phyloP scores from a whole-genome alignment of 2,329 filamentous ascomycete species.

The Aspergillus sp. region DNA sequence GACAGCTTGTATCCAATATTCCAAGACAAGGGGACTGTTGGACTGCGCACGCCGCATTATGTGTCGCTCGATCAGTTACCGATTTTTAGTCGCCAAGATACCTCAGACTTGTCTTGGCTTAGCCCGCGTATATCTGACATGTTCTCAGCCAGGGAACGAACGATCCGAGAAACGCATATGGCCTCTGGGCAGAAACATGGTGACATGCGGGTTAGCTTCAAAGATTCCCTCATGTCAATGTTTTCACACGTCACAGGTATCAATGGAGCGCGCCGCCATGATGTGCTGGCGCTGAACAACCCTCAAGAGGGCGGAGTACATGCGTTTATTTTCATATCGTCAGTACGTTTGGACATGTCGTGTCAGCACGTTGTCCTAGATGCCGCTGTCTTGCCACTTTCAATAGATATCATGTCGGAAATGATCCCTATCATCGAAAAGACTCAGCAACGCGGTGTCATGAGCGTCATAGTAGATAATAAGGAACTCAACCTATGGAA shows the following conservation, averaged over 20 bases:
- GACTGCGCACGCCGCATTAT: neutral
- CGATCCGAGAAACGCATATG: neutral
- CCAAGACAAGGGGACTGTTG: neutral
- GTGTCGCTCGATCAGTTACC: neutral
- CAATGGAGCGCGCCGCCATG: neutral
- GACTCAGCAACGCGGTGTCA: neutral
- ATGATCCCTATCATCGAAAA: neutral
- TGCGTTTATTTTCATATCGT: constrained; percentile 1
- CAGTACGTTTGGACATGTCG: neutral
- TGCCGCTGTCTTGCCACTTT: neutral
- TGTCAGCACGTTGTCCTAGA: constrained; percentile 1
- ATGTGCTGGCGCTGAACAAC: neutral
- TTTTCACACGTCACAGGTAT: neutral
- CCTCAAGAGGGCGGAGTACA: neutral
- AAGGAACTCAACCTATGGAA: neutral
- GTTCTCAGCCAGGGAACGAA: neutral
- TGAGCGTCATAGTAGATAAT: neutral
- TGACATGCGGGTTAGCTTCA: neutral
- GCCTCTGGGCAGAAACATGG: neutral
- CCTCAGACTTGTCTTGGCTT: neutral
- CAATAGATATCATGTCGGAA: neutral
- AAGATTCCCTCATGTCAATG: neutral
- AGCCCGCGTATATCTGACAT: neutral
- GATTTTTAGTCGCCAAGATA: neutral
- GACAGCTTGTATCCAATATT: neutral